Conservation (phyloP, 1,139 yeast genomes). For the Pichia sp. region DNA sequence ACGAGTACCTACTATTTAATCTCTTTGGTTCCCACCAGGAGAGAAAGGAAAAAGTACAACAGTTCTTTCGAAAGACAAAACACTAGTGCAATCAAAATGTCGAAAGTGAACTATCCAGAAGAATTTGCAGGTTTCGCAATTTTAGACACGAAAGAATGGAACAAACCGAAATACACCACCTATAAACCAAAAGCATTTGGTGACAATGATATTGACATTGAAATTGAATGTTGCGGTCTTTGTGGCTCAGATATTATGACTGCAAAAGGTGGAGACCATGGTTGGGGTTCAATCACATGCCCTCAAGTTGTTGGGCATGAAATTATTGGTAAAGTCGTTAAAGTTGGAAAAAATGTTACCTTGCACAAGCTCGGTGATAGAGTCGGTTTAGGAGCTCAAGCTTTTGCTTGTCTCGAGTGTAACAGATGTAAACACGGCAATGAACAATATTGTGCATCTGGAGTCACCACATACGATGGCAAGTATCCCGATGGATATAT, state of each 20-base stretch:
- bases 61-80: not conserved
- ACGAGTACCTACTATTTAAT: too few relatives aligned
- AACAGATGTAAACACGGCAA: conserved; percentile 35
- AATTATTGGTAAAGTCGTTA: conserved; percentile 35
- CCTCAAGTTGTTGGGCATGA: conserved; percentile 38
- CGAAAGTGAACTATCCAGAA: conserved; percentile 31
- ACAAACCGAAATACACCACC: conserved; percentile 31
- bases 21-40: too few relatives aligned
- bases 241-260: conserved; percentile 51
- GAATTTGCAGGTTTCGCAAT: conserved; percentile 40
- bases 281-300: conserved; percentile 31
- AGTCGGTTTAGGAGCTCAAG: conserved; percentile 56
- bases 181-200: conserved; percentile 39
- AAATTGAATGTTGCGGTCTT: conserved; percentile 45
- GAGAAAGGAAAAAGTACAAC: not conserved
- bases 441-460: conserved; percentile 41
- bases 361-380: conserved; percentile 45
- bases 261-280: conserved; percentile 26
- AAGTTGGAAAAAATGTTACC: conserved; percentile 37
- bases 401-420: conserved; percentile 41
- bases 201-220: conserved; percentile 49
- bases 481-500: conserved; percentile 32
- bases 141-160: conserved; percentile 34
- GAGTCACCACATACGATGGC: conserved; percentile 38
- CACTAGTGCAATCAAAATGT: not conserved